Conservation (phyloP, 805 yeast genomes). For the Candida vartiovaarae region DNA sequence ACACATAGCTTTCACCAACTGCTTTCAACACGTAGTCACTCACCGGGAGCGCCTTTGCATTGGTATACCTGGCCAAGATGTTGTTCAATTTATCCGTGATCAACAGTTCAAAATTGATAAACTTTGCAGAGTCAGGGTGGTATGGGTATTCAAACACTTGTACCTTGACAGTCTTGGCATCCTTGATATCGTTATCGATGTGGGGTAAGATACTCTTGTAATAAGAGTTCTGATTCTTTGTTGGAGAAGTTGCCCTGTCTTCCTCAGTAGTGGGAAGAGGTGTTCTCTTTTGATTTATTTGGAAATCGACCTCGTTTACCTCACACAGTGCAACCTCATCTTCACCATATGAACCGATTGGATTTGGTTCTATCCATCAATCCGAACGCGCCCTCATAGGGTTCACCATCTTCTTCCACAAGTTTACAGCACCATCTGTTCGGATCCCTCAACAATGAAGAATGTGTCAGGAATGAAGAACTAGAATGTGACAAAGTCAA, state of each 20-base stretch:
- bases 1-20: constrained; percentile 23
- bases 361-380: constrained; percentile 63
- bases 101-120: constrained; percentile 24
- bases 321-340: constrained; percentile 75
- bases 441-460: constrained; percentile 34
- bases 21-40: constrained; percentile 30
- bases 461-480: constrained; percentile 4
- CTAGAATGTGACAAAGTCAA: constrained; percentile 11
- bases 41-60: constrained; percentile 28
- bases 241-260: constrained; percentile 37
- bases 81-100: constrained; percentile 31
- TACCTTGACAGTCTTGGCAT: constrained; percentile 24
- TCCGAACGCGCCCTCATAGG: constrained; percentile 87
- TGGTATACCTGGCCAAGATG: constrained; percentile 29
- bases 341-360: constrained; percentile 64
- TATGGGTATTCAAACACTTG: constrained; percentile 30
- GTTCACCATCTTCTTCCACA: constrained; percentile 91
- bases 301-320: constrained; percentile 40
- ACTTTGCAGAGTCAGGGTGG: constrained; percentile 21
- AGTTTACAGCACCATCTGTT: constrained; percentile 71
- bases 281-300: constrained; percentile 27
- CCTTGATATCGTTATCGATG: constrained; percentile 16
- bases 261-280: constrained; percentile 20
- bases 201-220: constrained; percentile 31
- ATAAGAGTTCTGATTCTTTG: constrained; percentile 25